A percentile compares a stretch with the other conserved stretches of the same genome.
Conservation (phyloP, 306 rosid species). For the Boehmeria nivea region DNA sequence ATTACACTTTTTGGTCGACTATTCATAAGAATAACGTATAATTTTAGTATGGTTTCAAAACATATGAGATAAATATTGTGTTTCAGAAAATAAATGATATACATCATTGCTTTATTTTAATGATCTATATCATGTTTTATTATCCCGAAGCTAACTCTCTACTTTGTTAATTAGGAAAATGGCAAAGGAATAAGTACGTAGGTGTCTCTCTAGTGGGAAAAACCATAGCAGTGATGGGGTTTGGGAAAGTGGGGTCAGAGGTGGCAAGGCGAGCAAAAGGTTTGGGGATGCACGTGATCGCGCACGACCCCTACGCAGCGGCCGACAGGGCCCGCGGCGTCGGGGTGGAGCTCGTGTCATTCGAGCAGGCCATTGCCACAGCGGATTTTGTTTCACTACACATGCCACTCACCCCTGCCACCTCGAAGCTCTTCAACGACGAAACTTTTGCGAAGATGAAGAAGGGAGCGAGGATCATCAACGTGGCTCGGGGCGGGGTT, state of each 20-base stretch:
- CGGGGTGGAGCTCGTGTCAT: conserved; percentile 83
- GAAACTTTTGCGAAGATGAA: conserved; percentile 63
- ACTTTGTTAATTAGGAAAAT: conserved; percentile 41
- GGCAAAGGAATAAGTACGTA: conserved; percentile 83
- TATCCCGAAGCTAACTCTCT: too few species aligned
- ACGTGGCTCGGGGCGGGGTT: conserved; percentile 92
- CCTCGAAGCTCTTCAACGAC: conserved; percentile 69
- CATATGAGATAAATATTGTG: too few species aligned
- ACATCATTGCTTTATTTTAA: too few species aligned
- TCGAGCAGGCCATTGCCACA: conserved; percentile 63
- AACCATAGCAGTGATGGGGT: conserved; percentile 78
- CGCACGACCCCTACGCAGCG: conserved; percentile 93
- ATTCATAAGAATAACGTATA: too few species aligned
- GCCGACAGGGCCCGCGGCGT: conserved; percentile 83
- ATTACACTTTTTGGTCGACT: too few species aligned
- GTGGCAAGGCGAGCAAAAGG: conserved; percentile 90
- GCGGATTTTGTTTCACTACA: conserved; percentile 88
- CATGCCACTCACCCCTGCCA: conserved; percentile 81
- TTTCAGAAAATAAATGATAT: too few species aligned
- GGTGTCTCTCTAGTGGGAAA: conserved; percentile 96
- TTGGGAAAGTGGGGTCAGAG: conserved; percentile 94
- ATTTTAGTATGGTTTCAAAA: too few species aligned
- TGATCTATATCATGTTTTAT: too few species aligned
- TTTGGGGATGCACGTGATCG: conserved; percentile 76
- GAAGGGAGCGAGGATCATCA: conserved; percentile 73